These are phyloP conservation scores for Lentinula boryana DNA, from an alignment of 768 basidiomycete genomes.

Conservation along the genomic window DNA sequence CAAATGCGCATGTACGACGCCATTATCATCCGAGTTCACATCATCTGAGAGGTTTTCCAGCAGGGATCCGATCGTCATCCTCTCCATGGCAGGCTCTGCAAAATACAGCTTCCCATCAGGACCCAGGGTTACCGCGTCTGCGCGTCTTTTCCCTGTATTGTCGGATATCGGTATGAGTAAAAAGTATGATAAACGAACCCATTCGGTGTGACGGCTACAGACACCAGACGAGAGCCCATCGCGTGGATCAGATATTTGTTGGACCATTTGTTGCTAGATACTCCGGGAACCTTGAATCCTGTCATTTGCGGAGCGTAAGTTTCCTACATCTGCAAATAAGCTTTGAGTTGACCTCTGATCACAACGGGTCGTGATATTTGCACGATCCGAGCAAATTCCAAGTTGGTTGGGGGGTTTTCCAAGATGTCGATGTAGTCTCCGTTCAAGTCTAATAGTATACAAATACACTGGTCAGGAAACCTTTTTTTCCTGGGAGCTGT, in stretches of 20 bases:
- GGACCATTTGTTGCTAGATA: conserved; percentile 45
- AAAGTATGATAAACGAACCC: conserved; percentile 45
- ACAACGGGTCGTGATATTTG: conserved; percentile 69
- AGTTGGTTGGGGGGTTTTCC: conserved; percentile 50
- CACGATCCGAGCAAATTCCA: conserved; percentile 66
- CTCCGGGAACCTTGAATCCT: not conserved
- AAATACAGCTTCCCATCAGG: conserved; percentile 61
- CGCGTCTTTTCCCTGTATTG: conserved; percentile 42
- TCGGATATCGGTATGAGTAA: not conserved
- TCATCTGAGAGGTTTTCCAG: conserved; percentile 34
- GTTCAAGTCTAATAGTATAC: conserved; percentile 46
- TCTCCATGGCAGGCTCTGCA: conserved; percentile 63
- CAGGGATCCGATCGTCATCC: conserved; percentile 60
- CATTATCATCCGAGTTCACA: conserved; percentile 6
- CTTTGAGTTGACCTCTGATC: conserved; percentile 49
- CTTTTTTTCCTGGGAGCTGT: not conserved
- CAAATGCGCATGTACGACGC: not conserved
- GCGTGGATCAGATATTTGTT: conserved; percentile 51
- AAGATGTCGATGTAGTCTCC: conserved; percentile 45
- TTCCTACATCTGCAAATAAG: not conserved
- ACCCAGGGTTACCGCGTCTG: conserved; percentile 62
- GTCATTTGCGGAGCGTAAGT: not conserved
- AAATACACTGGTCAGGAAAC: not conserved
- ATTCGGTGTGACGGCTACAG: conserved; percentile 78
- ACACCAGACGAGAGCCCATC: conserved; percentile 51